Evolutionary conservation across 305 asterid species (phyloP), one percentile per base, ranked within the genome.

Genomic region (Solanum chacoense): DNA sequence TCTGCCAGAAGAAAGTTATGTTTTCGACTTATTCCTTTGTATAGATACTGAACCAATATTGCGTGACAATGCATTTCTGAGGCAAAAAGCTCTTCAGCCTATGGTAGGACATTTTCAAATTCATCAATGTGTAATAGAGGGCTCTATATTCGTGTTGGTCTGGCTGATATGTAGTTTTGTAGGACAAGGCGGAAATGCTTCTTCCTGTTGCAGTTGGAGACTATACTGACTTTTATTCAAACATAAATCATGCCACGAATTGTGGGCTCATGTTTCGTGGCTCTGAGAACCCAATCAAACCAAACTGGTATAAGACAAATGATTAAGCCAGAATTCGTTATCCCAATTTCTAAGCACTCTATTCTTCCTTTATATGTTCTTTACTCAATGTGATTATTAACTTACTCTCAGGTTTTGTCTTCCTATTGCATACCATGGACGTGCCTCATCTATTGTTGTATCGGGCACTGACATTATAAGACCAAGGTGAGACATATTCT

Each of bases 381-480:
- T n/a, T 36, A 36, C 63, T 37, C n/a, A 4, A 11, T 78, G n/a
- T 31, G 34, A n/a, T 78, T 37, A 7, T 78, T 29, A 13, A n/a
- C 85, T 78, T 38, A 24, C 35, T 78, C 7, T 38, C 96, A 97
- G 99, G 99, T 97, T 93, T 93, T 96, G 94, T 92, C 92, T 97
- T 93, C 99, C 99, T 77, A 96, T 97, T 86, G 99, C 98, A 71
- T 97, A 97, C 92, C 99, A 97, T 91, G 99, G 99, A 76, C 98
- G 99, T 89, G 98, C 99, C 84, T 96, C 99, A 81, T 97, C 99
- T 87, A 88, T 97, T 90, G 98, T 95, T 91, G 91, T 95, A 89
- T 96, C 98, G 67, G 99, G 99, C 91, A 96, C 99, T 85, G 94
- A 95, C 90, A 92, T 96, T 91, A 87, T 93, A 76, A 93, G 99